These are phyloP conservation scores for Rhodotorula diobovata DNA, from an alignment of 768 basidiomycete species.

Conservation along the genomic window DNA sequence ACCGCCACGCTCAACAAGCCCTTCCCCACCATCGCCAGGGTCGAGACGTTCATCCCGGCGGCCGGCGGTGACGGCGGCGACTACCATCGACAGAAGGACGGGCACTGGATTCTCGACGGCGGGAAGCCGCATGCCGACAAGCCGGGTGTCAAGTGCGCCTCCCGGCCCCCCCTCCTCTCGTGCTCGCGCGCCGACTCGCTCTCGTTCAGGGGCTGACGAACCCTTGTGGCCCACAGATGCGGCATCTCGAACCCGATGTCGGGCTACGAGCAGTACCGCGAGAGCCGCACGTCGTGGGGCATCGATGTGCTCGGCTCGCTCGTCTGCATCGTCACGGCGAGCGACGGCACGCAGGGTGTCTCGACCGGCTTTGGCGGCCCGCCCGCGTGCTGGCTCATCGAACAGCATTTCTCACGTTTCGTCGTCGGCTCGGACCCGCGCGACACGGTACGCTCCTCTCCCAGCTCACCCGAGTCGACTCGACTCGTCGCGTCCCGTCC, in stretches of 20 bases:
- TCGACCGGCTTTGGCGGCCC: slow-evolving; percentile 47
- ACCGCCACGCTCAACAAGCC: neutral
- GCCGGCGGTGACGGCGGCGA: slow-evolving; percentile 49
- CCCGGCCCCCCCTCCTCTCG: neutral
- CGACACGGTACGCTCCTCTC: no score
- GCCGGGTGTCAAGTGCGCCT: slow-evolving; percentile 42
- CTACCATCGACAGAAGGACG: slow-evolving; percentile 46
- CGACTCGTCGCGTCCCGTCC: neutral
- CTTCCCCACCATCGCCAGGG: slow-evolving; percentile 41
- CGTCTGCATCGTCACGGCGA: slow-evolving; percentile 49
- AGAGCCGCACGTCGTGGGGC: slow-evolving; percentile 47
- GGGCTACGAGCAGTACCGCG: slow-evolving; percentile 46
- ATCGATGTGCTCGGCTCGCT: slow-evolving; percentile 50
- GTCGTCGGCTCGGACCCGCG: slow-evolving; percentile 49
- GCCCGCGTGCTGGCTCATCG: slow-evolving; percentile 49
- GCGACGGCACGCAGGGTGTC: slow-evolving; percentile 46
- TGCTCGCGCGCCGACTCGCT: no score
- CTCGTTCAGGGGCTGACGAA: no score
- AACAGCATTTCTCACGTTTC: slow-evolving; percentile 50
- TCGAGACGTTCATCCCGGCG: slow-evolving; percentile 49
- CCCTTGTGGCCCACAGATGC: neutral
- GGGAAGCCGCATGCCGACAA: neutral
- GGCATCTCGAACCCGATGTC: slow-evolving; percentile 49
- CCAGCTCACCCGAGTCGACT: no score
- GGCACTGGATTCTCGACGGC: slow-evolving; percentile 48